Evolutionary conservation across 768 basidiomycete genomes (phyloP), one percentile per base, ranked within the genome.

Genomic region (Boletus edulis): DNA sequence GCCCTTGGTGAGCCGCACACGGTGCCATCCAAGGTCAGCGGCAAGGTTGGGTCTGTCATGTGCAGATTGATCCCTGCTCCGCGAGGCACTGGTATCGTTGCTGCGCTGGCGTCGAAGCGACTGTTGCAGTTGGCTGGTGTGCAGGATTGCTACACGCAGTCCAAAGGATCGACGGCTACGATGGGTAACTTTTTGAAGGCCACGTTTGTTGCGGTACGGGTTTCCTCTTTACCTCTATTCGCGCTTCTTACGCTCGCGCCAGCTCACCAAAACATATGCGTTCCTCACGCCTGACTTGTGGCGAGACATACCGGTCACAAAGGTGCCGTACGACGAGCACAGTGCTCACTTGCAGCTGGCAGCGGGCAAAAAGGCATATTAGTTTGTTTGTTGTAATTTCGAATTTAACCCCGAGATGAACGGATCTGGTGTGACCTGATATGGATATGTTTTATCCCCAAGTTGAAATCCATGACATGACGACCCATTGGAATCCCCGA

Each of bases 101-200:
- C 97, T 67, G 97, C 97, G 47, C 97, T 96, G 40, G 96, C 96
- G 44, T 94, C 87, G 61, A 98, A 96, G 82, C 89, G 96, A 63
- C 81, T 99, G 67, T 78, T 99, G 61, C 96, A 99, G 76, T 83
- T 98, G 67, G 97, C 97, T 68, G 97, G 97, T 82, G 86, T 99
- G 60, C 85, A 95, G 78, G 97, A 99, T 75, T 86, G 85, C 71
- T 99, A 99, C 83, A 98, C 96, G 52, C 93, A 96, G 75, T 87
- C 96, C 52, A 96, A 94, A 78, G 97, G 97, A 69, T 95, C 92
- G 62, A 99, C 97, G 44, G 94, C 96, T 27, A 99, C 97, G 56
- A 94, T 94, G 92, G 93, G 93, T 69, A 96, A 96, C 79, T 96
- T 98, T 84, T 85, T 97, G 78, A 97, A 98, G 77, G 95, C 94